phyloP scores from a whole-genome alignment of 2,329 filamentous ascomycete genomes.

The Davidsoniella eucalypti region DNA sequence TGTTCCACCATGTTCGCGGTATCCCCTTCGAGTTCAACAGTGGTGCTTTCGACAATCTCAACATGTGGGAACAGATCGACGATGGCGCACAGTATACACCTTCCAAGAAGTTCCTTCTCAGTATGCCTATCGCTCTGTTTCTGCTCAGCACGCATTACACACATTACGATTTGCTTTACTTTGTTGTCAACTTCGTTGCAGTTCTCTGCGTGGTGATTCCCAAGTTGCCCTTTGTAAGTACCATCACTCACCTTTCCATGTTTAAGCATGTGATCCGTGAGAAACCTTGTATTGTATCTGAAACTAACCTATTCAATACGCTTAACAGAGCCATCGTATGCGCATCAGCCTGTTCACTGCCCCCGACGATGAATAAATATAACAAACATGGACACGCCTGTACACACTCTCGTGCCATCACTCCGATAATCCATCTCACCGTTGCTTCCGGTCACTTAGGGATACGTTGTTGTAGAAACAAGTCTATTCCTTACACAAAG shows the following conservation, averaged over 20 bases:
- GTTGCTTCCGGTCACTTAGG: too few species aligned
- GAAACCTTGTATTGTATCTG: not conserved
- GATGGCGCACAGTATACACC: conserved; percentile 97
- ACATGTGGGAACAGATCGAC: conserved; percentile 99
- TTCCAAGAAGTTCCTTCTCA: conserved; percentile 93
- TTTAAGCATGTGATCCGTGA: not conserved
- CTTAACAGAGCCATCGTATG: conserved; percentile 54
- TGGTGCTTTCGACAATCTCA: conserved; percentile 95
- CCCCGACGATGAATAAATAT: conserved; percentile 28
- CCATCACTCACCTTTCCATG: not conserved
- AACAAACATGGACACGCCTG: not conserved
- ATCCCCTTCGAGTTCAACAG: conserved; percentile 98
- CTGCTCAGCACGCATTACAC: conserved; percentile 97
- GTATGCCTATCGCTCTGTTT: conserved; percentile 86
- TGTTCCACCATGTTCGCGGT: conserved; percentile 98
- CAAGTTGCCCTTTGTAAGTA: conserved; percentile 81
- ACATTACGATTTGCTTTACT: conserved; percentile 93
- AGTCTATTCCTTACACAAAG: not conserved
- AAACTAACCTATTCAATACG: conserved; percentile 16
- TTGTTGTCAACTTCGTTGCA: conserved; percentile 91
- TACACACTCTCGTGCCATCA: too few species aligned
- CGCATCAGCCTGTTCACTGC: conserved; percentile 60
- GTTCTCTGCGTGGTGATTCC: conserved; percentile 87
- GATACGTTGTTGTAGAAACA: too few species aligned
- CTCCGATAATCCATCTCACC: too few species aligned